Base-by-base conservation (phyloP, 108 stramenopile genomes). In the Mayamaea pseudoterrestris region DNA sequence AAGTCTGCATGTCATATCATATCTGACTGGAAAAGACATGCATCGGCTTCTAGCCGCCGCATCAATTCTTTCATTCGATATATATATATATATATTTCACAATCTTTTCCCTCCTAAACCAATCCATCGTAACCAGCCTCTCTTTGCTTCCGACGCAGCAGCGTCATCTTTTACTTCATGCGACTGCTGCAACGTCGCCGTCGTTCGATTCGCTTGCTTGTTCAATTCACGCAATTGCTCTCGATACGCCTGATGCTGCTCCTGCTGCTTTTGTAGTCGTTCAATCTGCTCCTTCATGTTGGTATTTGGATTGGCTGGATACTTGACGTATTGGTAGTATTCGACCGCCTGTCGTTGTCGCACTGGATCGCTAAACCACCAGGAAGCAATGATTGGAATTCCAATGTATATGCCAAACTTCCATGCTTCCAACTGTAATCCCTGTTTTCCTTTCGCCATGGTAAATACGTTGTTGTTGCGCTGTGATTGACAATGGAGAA, bases 321-420 rank as follows among this genome's bases (percentile, higher is more conserved):
- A 90, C 42, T 80, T 77, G 49, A 90, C 68, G 56, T 78, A 90
- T 58, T 85, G 76, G 67, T 78, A 90, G 27, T 90, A 90, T 48
- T 90, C 88, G 16, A 81, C 88, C 41, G 66, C 63, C 46, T 73
- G 71, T 50, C 54, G 52, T 46, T 78, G 78, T 7, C 71, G 56
- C 4, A 64, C 46, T 2, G 88, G 88, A 53, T 85, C 64, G 47
- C 69, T 78, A 50, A 65, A 85, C 21, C 69, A 73, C 36, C 73
- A 52, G 11, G 83, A 80, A 14, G 88, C 88, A 9, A 50, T n/a
- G 7, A 90, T 77, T 21, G 88, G 88, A 21, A 90, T 65, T 0
- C 43, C 17, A 2, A 90, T 37, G 54, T 90, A 90, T 27, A 90
- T 29, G 16, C 52, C 60, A 47, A 90, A 90, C 43, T 90, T 90